These are phyloP conservation scores for Termitomyces sp. DNA, from an alignment of 768 basidiomycete species.

Conservation along the genomic window DNA sequence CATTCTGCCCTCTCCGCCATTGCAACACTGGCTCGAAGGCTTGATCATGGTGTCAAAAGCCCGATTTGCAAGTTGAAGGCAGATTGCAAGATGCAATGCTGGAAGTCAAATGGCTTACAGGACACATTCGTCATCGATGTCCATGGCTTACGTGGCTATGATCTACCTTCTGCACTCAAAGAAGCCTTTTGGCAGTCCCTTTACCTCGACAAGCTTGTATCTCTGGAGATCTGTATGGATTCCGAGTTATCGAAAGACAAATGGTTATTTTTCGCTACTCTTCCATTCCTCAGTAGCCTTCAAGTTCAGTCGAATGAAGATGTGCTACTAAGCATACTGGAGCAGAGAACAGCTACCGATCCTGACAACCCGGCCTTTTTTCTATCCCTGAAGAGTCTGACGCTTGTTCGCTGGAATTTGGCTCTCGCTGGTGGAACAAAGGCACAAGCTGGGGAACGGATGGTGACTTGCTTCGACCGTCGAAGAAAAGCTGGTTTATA, in stretches of 20 bases:
- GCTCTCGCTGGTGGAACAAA: background rate
- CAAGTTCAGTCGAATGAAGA: background rate
- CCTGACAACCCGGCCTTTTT: background rate
- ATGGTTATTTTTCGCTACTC: background rate
- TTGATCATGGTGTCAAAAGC: background rate
- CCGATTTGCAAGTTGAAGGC: background rate
- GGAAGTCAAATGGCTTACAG: background rate
- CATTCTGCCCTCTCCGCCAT: background rate
- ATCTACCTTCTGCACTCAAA: background rate
- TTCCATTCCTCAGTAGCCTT: background rate
- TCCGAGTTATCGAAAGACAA: background rate
- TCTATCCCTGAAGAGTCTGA: background rate
- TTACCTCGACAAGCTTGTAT: background rate
- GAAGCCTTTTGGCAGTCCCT: background rate
- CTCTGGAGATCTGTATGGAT: background rate
- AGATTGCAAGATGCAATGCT: background rate
- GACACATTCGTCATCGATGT: background rate
- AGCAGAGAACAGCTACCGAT: background rate
- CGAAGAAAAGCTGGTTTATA: background rate
- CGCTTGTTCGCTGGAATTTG: background rate
- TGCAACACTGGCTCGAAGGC: background rate
- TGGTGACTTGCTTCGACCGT: background rate
- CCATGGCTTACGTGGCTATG: background rate
- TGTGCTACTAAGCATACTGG: background rate
- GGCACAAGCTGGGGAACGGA: background rate